These are phyloP conservation scores for Penicillium subrubescens DNA, from an alignment of 495 filamentous ascomycete genomes.

Conservation along the genomic window DNA sequence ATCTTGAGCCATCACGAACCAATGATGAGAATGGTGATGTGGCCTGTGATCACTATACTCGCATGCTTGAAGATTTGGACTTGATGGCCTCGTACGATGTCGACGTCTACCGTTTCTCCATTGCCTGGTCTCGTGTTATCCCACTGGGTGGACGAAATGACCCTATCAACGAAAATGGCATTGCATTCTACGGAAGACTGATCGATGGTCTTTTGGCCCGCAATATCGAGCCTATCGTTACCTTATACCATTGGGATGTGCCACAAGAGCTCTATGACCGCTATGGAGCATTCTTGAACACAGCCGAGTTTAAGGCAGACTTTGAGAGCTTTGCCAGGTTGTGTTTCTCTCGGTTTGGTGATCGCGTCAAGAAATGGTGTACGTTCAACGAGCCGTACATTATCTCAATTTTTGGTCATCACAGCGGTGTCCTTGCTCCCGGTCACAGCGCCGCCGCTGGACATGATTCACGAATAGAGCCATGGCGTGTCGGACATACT, in stretches of 20 bases:
- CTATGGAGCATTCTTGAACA: slow-evolving; percentile 41
- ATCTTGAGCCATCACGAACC: slow-evolving; percentile 62
- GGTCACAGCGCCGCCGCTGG: slow-evolving; percentile 24
- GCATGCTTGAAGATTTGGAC: slow-evolving; percentile 64
- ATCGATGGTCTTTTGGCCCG: slow-evolving; percentile 39
- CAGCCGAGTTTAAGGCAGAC: slow-evolving; percentile 38
- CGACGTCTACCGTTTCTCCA: slow-evolving; percentile 67
- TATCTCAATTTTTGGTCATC: slow-evolving; percentile 29
- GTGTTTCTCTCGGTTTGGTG: slow-evolving; percentile 34
- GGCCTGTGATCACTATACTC: slow-evolving; percentile 70
- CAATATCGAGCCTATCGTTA: slow-evolving; percentile 42
- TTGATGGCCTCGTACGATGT: slow-evolving; percentile 61
- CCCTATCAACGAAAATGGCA: slow-evolving; percentile 36
- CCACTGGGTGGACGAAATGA: slow-evolving; percentile 41
- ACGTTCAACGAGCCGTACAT: slow-evolving; percentile 51
- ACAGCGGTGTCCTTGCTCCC: not conserved
- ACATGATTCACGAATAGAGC: slow-evolving; percentile 25
- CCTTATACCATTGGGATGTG: slow-evolving; percentile 50
- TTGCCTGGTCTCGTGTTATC: slow-evolving; percentile 69
- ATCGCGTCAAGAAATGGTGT: slow-evolving; percentile 48
- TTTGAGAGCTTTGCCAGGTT: slow-evolving; percentile 43
- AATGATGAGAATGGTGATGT: slow-evolving; percentile 57
- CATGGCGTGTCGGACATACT: slow-evolving; percentile 41
- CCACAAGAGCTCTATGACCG: slow-evolving; percentile 41
- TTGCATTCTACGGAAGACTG: slow-evolving; percentile 40